Conservation (phyloP, 2,329 filamentous ascomycete species). For the Colletotrichum somersetense region DNA sequence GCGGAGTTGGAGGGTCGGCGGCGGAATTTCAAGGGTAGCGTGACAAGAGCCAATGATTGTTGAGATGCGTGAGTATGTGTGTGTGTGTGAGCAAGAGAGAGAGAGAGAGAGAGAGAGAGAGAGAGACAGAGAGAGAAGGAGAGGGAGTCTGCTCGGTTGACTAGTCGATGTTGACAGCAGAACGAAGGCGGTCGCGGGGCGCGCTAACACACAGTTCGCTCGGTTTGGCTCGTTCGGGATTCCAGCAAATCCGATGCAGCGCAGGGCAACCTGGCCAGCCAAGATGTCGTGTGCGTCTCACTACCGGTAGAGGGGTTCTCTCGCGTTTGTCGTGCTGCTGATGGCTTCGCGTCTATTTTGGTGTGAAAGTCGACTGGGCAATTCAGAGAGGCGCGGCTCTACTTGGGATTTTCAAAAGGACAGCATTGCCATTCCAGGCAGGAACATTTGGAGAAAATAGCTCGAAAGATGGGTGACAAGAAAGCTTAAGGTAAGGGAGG, state of each 20-base stretch:
- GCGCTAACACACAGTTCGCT: conserved; percentile 13
- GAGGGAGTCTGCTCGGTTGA: background rate
- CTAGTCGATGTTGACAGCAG: conserved; percentile 13
- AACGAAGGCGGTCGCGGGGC: conserved; percentile 21
- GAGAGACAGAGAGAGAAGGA: no score
- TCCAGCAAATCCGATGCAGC: conserved; percentile 28
- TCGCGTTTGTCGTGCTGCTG: background rate
- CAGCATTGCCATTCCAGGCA: background rate
- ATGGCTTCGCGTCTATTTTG: no score
- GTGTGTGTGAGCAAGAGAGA: no score
- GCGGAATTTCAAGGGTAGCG: background rate
- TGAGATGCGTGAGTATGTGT: background rate
- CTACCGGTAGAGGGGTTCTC: background rate
- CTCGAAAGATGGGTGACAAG: background rate
- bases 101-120: no score
- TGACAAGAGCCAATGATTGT: background rate
- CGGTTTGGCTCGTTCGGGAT: conserved; percentile 32
- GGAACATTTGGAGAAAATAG: conserved; percentile 1
- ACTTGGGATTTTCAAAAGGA: background rate
- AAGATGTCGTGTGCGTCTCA: conserved; percentile 20
- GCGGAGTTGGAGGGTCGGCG: conserved; percentile 1
- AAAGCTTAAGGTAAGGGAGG: conserved; percentile 17
- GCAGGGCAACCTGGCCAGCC: conserved; percentile 13
- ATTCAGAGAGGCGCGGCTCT: background rate
- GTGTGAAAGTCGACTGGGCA: background rate